Conservation (phyloP, 2,329 filamentous ascomycete species). For the Xylariaceae sp. region DNA sequence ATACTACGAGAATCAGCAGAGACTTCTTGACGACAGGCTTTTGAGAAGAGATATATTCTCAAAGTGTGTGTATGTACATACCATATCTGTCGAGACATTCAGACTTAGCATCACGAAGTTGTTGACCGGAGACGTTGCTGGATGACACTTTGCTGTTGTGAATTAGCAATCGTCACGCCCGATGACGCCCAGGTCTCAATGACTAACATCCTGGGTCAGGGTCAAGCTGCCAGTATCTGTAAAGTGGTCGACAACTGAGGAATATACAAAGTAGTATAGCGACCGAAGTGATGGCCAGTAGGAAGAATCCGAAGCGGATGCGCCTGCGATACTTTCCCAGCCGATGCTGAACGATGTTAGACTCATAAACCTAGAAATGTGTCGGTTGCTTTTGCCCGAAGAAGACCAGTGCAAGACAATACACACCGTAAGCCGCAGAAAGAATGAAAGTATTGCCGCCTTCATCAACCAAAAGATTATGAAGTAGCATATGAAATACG, state of each 20-base stretch:
- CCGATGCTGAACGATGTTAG: conserved; percentile 30
- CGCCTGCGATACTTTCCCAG: conserved; percentile 34
- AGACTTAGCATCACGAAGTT: conserved; percentile 13
- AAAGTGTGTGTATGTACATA: too few relatives aligned
- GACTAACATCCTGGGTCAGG: conserved; percentile 54
- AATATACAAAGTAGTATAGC: conserved; percentile 49
- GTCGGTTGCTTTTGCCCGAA: too few relatives aligned
- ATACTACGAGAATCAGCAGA: too few relatives aligned
- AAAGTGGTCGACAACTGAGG: conserved; percentile 51
- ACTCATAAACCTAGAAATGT: too few relatives aligned
- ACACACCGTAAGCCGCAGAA: conserved; percentile 48
- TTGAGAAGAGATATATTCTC: too few relatives aligned
- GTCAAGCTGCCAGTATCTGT: conserved; percentile 57
- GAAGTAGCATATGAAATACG: conserved; percentile 55
- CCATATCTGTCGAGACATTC: conserved; percentile 11
- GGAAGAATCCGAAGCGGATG: conserved; percentile 42
- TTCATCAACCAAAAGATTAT: conserved; percentile 56
- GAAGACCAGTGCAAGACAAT: conserved; percentile 16
- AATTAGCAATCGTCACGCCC: background rate
- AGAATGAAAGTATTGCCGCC: conserved; percentile 55
- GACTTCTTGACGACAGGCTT: too few relatives aligned
- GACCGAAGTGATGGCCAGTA: conserved; percentile 50
- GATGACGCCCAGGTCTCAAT: background rate
- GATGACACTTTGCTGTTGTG: conserved; percentile 5
- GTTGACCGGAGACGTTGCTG: conserved; percentile 1